Conservation (phyloP, 176 grass and related monocot genomes). For the Aegilops umbellulata region DNA sequence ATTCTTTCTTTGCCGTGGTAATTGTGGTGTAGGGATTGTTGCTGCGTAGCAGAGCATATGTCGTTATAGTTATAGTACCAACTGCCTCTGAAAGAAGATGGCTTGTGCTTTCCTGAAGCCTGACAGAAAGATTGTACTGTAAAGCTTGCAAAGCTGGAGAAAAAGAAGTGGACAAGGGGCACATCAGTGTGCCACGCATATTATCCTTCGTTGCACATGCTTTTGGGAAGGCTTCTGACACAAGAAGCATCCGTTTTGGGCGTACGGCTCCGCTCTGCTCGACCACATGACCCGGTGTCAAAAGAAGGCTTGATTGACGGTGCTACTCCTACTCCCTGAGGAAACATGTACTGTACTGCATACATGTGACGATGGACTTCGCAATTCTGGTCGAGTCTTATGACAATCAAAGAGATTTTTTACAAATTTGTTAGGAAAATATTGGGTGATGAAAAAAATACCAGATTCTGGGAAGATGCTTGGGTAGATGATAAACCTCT, state of each 20-base stretch:
- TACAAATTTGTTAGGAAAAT: too few relatives aligned
- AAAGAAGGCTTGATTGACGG: background rate
- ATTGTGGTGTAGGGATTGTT: background rate
- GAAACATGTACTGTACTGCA: too few relatives aligned
- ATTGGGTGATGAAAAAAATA: too few relatives aligned
- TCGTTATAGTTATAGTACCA: background rate
- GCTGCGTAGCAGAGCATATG: background rate
- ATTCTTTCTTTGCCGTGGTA: constrained; percentile 1
- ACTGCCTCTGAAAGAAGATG: background rate
- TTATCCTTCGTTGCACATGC: constrained; percentile 19
- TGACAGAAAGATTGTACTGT: constrained; percentile 40
- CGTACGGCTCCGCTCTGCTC: background rate
- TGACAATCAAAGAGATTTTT: too few relatives aligned
- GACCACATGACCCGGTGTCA: background rate
- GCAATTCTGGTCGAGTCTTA: too few relatives aligned
- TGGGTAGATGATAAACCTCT: too few relatives aligned
- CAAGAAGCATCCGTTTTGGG: constrained; percentile 39
- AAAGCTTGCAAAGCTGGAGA: constrained; percentile 25
- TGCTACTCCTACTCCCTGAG: too few relatives aligned
- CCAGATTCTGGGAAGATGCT: too few relatives aligned
- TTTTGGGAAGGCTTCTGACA: constrained; percentile 41
- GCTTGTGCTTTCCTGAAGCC: background rate
- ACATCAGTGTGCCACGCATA: constrained; percentile 16
- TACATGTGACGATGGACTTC: too few relatives aligned
- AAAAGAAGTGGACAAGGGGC: constrained; percentile 21